Percentiles rank a stretch among this genome's conserved stretches.
phyloP scores from a whole-genome alignment of 345 rosid genomes.

The Psidium friedrichsthalianum region DNA sequence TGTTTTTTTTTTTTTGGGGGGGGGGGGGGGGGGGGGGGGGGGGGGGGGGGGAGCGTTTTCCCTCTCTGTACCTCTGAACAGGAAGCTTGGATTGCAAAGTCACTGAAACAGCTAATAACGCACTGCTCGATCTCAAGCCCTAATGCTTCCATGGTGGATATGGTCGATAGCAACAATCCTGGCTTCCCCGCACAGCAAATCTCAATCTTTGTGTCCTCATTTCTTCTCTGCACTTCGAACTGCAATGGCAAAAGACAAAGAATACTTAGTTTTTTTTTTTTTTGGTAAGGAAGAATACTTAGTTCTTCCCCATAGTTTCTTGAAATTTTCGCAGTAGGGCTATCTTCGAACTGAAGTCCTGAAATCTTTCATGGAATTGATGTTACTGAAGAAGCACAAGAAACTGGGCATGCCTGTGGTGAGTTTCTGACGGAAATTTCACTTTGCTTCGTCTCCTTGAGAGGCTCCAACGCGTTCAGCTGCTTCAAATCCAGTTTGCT shows the following conservation, averaged over 20 bases:
- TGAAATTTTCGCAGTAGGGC: not conserved
- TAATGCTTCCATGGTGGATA: conserved; percentile 66
- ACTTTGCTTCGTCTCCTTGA: conserved; percentile 40
- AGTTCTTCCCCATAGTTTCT: not conserved
- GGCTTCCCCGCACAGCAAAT: conserved; percentile 78
- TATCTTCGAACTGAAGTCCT: not conserved
- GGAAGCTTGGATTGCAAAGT: conserved; percentile 87
- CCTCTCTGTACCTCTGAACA: conserved; percentile 54
- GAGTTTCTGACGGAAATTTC: conserved; percentile 63
- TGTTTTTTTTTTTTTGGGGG: not conserved
- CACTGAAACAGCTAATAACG: conserved; percentile 84
- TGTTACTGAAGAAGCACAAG: not conserved
- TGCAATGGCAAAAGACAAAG: conserved; percentile 5
- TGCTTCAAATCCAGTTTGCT: conserved; percentile 24
- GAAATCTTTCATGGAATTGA: not conserved
- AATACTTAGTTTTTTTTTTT: too few species aligned
- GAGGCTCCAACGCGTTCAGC: conserved; percentile 14
- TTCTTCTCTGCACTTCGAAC: conserved; percentile 67
- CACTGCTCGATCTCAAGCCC: conserved; percentile 91
- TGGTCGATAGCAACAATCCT: conserved; percentile 70
- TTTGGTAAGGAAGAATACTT: too few species aligned
- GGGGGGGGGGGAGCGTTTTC: not conserved
- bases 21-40: not conserved
- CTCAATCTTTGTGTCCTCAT: conserved; percentile 45
- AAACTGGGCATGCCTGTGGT: conserved; percentile 50